Evolutionary conservation across 2,329 filamentous ascomycete genomes (phyloP), one percentile per base, ranked within the genome.

Genomic region (Colletotrichum costaricense): DNA sequence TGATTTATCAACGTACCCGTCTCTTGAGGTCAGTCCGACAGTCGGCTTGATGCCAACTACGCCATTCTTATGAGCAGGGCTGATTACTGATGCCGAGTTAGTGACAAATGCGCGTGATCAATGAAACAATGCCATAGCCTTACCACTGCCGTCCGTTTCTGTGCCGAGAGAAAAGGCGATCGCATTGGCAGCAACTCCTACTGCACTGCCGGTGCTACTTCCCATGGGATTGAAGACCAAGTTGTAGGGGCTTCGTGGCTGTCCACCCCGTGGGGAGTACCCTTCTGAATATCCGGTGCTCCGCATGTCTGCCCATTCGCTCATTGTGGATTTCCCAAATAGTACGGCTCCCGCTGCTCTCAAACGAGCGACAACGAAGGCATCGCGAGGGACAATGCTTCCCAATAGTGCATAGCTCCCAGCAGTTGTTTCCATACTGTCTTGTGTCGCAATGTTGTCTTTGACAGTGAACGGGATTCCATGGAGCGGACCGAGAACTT

Each of bases 391-490:
- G 0, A 93, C 90, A 0, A 91, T 83, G 56, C 86, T 91, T 1
- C 92, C 93, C 1, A 93, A 80, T 0, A 95, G 85, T 24, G 90
- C 90, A 88, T 86, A 91, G 77, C 88, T 90, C 1, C 93, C 93
- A 1, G 93, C 93, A 0, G 93, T 95, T 0, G 93, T 95, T 78
- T 95, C 88, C 87, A 95, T 89, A 64, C 87, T 88, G 79, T 94
- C 93, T 75, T 90, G 90, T 11, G 88, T 90, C 30, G 86, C 91
- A 69, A 93, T 92, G 79, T 92, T 93, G 79, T 95, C 93, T 81
- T 95, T 95, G 75, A 94, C 89, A 3, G 93, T 85, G 79, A 93
- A 93, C 0, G 93, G 93, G 58, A 95, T 93, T 4, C 93, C 93
- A 79, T 95, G 93, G 1, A 95, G 85, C 0, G 90, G 90, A 1